Evolutionary conservation across 768 basidiomycete genomes (phyloP).

Genomic region (Trametes elegans): DNA sequence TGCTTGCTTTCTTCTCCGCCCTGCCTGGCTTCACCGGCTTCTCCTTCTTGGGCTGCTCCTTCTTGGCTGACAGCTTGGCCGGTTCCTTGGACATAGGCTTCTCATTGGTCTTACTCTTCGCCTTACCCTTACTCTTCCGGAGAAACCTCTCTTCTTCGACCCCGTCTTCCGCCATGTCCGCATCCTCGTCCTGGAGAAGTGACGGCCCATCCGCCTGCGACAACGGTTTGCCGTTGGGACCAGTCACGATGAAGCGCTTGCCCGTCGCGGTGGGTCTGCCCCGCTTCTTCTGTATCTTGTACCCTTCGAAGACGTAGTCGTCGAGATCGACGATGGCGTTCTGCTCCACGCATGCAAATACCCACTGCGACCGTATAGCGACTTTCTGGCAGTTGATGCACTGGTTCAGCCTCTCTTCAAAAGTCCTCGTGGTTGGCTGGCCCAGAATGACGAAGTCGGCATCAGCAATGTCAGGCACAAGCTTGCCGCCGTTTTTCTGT

Average conservation of each 20-base stretch:
- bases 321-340: slow-evolving; percentile 14
- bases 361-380: slow-evolving; percentile 38
- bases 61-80: not conserved
- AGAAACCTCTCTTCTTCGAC: not conserved
- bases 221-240: not conserved
- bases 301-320: slow-evolving; percentile 15
- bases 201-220: not conserved
- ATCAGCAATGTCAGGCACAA: slow-evolving; percentile 47
- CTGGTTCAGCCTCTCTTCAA: slow-evolving; percentile 44
- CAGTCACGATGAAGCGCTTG: not conserved
- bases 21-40: not conserved
- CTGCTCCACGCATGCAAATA: slow-evolving; percentile 19
- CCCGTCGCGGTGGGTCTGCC: not conserved
- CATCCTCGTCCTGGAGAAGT: not conserved
- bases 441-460: slow-evolving; percentile 65
- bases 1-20: not conserved
- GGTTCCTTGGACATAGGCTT: not conserved
- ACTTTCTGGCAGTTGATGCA: slow-evolving; percentile 36
- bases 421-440: slow-evolving; percentile 44
- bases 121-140: not conserved
- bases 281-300: slow-evolving; percentile 5
- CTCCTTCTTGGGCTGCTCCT: not conserved
- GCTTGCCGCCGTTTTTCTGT: slow-evolving; percentile 67
- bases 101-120: not conserved
- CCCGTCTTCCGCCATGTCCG: not conserved